These are phyloP conservation scores for Ceratobasidium sp. DNA, from an alignment of 1,284 basidiomycete genomes.

Conservation along the genomic window DNA sequence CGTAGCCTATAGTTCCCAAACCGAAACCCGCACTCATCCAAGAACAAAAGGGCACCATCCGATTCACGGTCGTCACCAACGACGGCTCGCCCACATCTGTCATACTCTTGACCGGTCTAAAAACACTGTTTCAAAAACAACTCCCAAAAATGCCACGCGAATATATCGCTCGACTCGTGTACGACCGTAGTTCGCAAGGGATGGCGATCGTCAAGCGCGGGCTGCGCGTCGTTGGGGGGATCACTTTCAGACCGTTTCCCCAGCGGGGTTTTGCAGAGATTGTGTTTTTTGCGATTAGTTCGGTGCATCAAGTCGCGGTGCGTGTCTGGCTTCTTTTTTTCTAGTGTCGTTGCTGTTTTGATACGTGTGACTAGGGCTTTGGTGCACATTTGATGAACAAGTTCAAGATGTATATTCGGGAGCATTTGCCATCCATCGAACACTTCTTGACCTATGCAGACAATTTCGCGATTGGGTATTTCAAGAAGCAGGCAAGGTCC, in stretches of 20 bases:
- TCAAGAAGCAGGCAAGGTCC: slow-evolving; percentile 81
- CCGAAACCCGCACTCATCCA: slow-evolving; percentile 81
- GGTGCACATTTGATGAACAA: slow-evolving; percentile 99
- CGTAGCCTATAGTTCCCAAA: slow-evolving; percentile 59
- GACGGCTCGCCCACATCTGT: slow-evolving; percentile 77
- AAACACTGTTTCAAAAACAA: slow-evolving; percentile 97
- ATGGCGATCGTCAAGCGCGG: slow-evolving; percentile 97
- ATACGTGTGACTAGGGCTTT: slow-evolving; percentile 74
- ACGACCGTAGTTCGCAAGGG: slow-evolving; percentile 89
- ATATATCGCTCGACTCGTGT: slow-evolving; percentile 96
- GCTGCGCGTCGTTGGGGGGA: slow-evolving; percentile 96
- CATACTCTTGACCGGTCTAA: slow-evolving; percentile 91
- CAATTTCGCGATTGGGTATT: slow-evolving; percentile 97
- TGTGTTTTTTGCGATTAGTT: slow-evolving; percentile 97
- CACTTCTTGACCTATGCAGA: slow-evolving; percentile 99
- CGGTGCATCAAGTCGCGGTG: slow-evolving; percentile 97
- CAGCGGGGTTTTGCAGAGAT: slow-evolving; percentile 97
- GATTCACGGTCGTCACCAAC: slow-evolving; percentile 86
- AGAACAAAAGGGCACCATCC: slow-evolving; percentile 83
- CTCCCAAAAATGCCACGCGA: slow-evolving; percentile 99
- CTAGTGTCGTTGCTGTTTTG: background rate
- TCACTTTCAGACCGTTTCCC: slow-evolving; percentile 96
- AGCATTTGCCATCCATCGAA: slow-evolving; percentile 81
- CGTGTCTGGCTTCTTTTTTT: slow-evolving; percentile 40
- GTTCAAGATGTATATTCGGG: slow-evolving; percentile 91